phyloP scores from a whole-genome alignment of 2,329 filamentous ascomycete genomes.

The Neurospora sp. region DNA sequence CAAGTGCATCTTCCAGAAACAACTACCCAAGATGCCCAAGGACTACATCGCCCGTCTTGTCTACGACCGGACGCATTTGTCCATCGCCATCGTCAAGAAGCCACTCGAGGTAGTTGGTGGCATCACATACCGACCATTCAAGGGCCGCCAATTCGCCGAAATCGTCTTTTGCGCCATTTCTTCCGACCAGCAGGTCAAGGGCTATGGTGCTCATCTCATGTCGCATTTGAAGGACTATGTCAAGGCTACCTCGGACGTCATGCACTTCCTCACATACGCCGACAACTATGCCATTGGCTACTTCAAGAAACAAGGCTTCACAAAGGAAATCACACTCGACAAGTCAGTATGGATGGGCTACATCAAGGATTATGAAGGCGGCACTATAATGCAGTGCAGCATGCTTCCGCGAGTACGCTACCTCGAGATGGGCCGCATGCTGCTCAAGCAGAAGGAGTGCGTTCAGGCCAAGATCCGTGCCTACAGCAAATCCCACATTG shows the following conservation, averaged over 20 bases:
- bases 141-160: slow-evolving; percentile 84
- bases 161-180: slow-evolving; percentile 98
- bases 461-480: slow-evolving; percentile 92
- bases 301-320: slow-evolving; percentile 98
- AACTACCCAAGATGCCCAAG: slow-evolving; percentile 98
- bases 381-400: slow-evolving; percentile 97
- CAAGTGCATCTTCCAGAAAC: slow-evolving; percentile 97
- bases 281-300: slow-evolving; percentile 99
- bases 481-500: slow-evolving; percentile 77
- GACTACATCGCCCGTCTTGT: slow-evolving; percentile 97
- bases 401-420: slow-evolving; percentile 96
- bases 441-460: slow-evolving; percentile 93
- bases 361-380: slow-evolving; percentile 98
- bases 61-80: slow-evolving; percentile 92
- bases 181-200: slow-evolving; percentile 96
- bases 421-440: slow-evolving; percentile 83
- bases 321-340: slow-evolving; percentile 92
- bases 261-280: slow-evolving; percentile 98
- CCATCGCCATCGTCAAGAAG: slow-evolving; percentile 95
- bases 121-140: slow-evolving; percentile 93
- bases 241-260: slow-evolving; percentile 89
- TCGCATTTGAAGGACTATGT: slow-evolving; percentile 97
- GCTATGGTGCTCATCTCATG: slow-evolving; percentile 96
- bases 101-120: slow-evolving; percentile 92
- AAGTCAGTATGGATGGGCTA: slow-evolving; percentile 96